Base-by-base conservation (phyloP, 768 basidiomycete genomes). In the Mycena epipterygia region DNA sequence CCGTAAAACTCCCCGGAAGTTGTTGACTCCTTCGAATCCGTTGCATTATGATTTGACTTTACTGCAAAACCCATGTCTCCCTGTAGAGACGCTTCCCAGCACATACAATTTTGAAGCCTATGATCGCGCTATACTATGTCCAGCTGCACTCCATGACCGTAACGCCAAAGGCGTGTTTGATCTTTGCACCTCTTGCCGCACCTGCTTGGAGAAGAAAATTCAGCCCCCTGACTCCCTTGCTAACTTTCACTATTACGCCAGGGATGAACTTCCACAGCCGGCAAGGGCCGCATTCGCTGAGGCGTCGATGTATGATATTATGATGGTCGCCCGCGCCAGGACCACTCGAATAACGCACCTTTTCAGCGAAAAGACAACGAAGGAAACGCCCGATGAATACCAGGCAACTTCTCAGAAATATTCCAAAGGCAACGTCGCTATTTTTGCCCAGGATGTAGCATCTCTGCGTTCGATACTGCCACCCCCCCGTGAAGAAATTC, bases 351-450 rank as follows among this genome's bases (percentile, higher is more conserved):
- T 63, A 14, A 52, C 61, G 0, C 42, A 51, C 25, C 5, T 63
- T n/a, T 63, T 61, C 41, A 4, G 59, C 19, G 30, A 33, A 46
- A 46, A 42, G n/a, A n/a, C 3, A 23, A 25, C 21, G 25, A n/a
- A 19, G 17, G 27, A 7, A 35, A 11, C 7, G 19, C 23, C 9
- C 30, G 9, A 4, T 17, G 30, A 16, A 48, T 19, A 27, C 25
- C 3, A n/a, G 6, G 39, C 14, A 19, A 42, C 29, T 2, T 56
- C 53, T 5, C 53, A 56, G n/a, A 5, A 19, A 3, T 56, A 35
- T 16, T 56, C 53, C 7, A 33, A 56, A 16, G 60, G 60, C 19
- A 62, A 62, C 21, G 60, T 62, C 4, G 60, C 60, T 14, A 49
- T 62, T 9, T 9, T 62, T 2, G 17, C 60, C 13, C 60, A 62